phyloP scores from a whole-genome alignment of 768 basidiomycete species.

The Tephrocybe sp. region DNA sequence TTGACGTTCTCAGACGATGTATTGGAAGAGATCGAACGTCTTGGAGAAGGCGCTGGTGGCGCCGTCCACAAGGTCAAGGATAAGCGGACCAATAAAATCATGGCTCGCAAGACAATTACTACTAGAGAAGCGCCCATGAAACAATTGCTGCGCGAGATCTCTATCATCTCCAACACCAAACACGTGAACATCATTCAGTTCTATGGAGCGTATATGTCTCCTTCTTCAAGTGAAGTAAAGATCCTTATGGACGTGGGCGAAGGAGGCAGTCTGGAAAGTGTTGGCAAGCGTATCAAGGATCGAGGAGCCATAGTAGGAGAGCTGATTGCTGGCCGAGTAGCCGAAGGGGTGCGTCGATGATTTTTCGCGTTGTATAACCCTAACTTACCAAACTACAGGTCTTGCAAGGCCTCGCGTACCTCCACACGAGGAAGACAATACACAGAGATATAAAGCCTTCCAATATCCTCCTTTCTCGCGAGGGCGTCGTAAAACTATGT shows the following conservation, averaged over 20 bases:
- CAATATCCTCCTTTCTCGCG: slow-evolving; percentile 85
- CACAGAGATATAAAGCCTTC: slow-evolving; percentile 96
- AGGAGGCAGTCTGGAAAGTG: slow-evolving; percentile 86
- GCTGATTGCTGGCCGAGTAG: slow-evolving; percentile 86
- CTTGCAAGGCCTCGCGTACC: slow-evolving; percentile 89
- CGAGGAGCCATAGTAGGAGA: slow-evolving; percentile 80
- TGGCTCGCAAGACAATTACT: slow-evolving; percentile 95
- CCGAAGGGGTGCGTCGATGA: slow-evolving; percentile 74
- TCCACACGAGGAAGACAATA: slow-evolving; percentile 89
- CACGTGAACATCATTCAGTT: slow-evolving; percentile 90
- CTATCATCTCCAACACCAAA: slow-evolving; percentile 81
- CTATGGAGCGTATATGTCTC: slow-evolving; percentile 89
- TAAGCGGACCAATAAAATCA: slow-evolving; percentile 71
- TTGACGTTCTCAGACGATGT: slow-evolving; percentile 64
- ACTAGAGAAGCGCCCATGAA: slow-evolving; percentile 88
- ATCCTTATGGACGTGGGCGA: slow-evolving; percentile 92
- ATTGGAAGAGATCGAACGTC: slow-evolving; percentile 72
- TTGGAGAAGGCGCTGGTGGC: slow-evolving; percentile 96
- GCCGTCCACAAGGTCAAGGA: slow-evolving; percentile 94
- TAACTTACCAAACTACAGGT: slow-evolving; percentile 42
- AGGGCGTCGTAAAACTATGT: slow-evolving; percentile 88
- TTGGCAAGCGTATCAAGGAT: slow-evolving; percentile 82
- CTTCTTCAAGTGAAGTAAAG: slow-evolving; percentile 88
- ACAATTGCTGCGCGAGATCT: slow-evolving; percentile 90
- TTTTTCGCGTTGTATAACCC: background rate